Percentiles rank a stretch among this genome's conserved stretches.
Conservation (phyloP, 352 stramenopile genomes). For the Globisporangium emineosum region DNA sequence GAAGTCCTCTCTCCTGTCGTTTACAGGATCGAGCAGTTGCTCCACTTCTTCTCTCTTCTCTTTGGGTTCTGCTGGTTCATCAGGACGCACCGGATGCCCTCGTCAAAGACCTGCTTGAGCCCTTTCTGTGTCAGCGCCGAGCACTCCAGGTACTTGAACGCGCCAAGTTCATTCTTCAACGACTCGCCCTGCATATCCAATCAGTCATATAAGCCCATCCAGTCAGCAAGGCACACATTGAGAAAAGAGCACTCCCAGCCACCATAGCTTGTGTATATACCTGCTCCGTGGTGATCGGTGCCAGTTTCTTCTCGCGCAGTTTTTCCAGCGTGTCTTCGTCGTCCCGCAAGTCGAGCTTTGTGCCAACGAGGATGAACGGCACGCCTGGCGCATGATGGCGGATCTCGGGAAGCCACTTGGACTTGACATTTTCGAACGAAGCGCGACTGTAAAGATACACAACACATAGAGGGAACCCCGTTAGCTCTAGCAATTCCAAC, state of each 20-base stretch:
- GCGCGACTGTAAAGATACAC: constrained; percentile 45
- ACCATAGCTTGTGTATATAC: constrained; percentile 21
- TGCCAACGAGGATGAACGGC: constrained; percentile 95
- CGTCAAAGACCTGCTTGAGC: constrained; percentile 94
- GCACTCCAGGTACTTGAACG: constrained; percentile 93
- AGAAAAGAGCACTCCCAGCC: background rate
- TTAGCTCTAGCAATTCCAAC: background rate
- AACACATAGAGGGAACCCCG: constrained; percentile 5
- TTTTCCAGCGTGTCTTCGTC: constrained; percentile 89
- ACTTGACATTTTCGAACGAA: constrained; percentile 95
- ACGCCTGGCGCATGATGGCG: constrained; percentile 85
- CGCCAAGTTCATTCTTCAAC: constrained; percentile 87
- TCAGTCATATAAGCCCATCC: background rate
- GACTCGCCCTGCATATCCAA: constrained; percentile 60
- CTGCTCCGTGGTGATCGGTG: constrained; percentile 68
- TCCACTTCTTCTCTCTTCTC: constrained; percentile 31
- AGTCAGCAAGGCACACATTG: background rate
- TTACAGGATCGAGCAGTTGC: constrained; percentile 74
- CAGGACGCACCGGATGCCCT: constrained; percentile 90
- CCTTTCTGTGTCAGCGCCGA: constrained; percentile 92
- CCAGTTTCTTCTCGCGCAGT: constrained; percentile 83
- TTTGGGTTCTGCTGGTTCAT: constrained; percentile 76
- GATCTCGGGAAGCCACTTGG: constrained; percentile 92
- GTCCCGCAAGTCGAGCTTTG: constrained; percentile 92
- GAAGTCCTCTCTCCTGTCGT: background rate